These are phyloP conservation scores for Conoideocrella luteorostrata DNA, from an alignment of 2,329 filamentous ascomycete species.

Conservation along the genomic window DNA sequence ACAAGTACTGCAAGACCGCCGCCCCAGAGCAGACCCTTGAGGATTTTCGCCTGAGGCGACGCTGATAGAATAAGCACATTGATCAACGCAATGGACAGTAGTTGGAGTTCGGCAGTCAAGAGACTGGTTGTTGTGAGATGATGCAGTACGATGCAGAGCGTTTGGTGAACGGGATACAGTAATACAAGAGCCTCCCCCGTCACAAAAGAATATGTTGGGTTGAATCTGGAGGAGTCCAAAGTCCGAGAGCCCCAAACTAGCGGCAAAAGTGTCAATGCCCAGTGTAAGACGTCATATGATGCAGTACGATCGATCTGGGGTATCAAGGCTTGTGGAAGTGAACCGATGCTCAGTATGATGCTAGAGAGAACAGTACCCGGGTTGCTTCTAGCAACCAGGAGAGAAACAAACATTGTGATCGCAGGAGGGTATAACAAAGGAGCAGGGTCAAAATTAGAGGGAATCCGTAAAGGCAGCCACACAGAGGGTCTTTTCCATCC, in stretches of 20 bases:
- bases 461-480: conserved; percentile 46
- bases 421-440: conserved; percentile 80
- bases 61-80: conserved; percentile 71
- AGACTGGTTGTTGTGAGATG: conserved; percentile 85
- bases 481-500: conserved; percentile 30
- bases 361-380: conserved; percentile 65
- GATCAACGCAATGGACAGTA: conserved; percentile 76
- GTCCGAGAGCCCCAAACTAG: conserved; percentile 32
- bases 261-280: conserved; percentile 69
- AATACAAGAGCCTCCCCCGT: conserved; percentile 52
- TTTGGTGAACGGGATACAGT: conserved; percentile 79
- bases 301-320: conserved; percentile 53
- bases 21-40: conserved; percentile 79
- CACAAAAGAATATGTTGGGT: conserved; percentile 25
- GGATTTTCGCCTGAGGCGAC: conserved; percentile 76
- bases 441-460: conserved; percentile 80
- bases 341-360: conserved; percentile 71
- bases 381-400: conserved; percentile 62
- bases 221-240: conserved; percentile 32
- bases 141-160: conserved; percentile 65
- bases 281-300: conserved; percentile 65
- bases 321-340: conserved; percentile 67
- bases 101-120: conserved; percentile 76
- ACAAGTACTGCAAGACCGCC: conserved; percentile 74
- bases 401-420: conserved; percentile 68